A percentile compares a stretch with the other conserved stretches of the same genome.
Evolutionary conservation across 805 yeast species (phyloP).

Genomic region (Naumovozyma castellii): DNA sequence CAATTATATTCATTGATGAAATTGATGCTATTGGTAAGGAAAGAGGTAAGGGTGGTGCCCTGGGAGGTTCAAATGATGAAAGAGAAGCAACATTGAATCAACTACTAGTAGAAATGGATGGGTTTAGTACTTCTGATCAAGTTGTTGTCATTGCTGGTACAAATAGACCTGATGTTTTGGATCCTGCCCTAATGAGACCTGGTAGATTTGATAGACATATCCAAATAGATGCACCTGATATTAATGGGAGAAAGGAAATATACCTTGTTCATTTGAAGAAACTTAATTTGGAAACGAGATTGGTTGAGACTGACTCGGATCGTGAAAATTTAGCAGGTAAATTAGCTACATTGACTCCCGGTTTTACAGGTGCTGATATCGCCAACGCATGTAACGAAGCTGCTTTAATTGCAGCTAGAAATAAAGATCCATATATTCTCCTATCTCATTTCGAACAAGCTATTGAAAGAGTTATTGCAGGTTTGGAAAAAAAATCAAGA

Average conservation of each 20-base stretch:
- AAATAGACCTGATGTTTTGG: conserved; percentile 84
- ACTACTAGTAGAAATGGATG: conserved; percentile 91
- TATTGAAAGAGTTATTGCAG: conserved; percentile 89
- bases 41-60: conserved; percentile 60
- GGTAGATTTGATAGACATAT: conserved; percentile 92
- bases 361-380: conserved; percentile 92
- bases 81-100: conserved; percentile 90
- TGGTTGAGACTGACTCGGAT: conserved; percentile 39
- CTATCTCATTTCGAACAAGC: conserved; percentile 80
- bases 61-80: conserved; percentile 83
- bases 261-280: conserved; percentile 70
- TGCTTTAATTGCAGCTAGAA: conserved; percentile 85
- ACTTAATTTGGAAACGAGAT: conserved; percentile 12
- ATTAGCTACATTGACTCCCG: conserved; percentile 87
- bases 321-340: conserved; percentile 65
- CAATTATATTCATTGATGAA: conserved; percentile 87
- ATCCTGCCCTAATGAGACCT: conserved; percentile 83
- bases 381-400: conserved; percentile 94
- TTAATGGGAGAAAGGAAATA: conserved; percentile 81
- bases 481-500: conserved; percentile 78
- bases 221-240: conserved; percentile 75
- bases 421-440: conserved; percentile 50
- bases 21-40: conserved; percentile 93
- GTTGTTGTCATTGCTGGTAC: conserved; percentile 94
- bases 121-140: conserved; percentile 78